Percentiles rank a stretch among this genome's conserved stretches.
Conservation (phyloP, 2,329 filamentous ascomycete species). For the Ascochyta rabiei region DNA sequence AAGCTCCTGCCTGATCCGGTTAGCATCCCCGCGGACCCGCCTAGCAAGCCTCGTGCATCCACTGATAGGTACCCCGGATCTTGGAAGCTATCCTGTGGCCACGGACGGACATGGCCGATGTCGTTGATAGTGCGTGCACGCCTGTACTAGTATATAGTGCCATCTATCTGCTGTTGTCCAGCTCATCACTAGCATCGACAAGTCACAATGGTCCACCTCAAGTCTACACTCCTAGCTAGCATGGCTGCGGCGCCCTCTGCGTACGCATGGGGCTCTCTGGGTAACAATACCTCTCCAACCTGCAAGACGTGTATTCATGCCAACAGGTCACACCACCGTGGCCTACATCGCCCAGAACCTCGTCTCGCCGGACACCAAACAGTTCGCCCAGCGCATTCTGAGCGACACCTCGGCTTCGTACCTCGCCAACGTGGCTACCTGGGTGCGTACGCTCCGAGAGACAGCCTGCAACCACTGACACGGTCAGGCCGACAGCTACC, state of each 20-base stretch:
- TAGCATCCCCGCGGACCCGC: constrained; percentile 31
- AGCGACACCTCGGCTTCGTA: constrained; percentile 53
- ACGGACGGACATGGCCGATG: constrained; percentile 40
- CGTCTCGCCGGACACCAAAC: constrained; percentile 50
- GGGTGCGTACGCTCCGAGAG: constrained; percentile 34
- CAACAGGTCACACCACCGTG: constrained; percentile 60
- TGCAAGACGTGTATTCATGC: background rate
- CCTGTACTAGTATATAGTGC: constrained; percentile 17
- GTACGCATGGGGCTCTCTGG: constrained; percentile 54
- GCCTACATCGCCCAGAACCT: constrained; percentile 61
- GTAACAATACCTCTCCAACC: too few species aligned
- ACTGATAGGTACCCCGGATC: constrained; percentile 17
- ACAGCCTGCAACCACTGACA: background rate
- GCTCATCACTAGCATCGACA: background rate
- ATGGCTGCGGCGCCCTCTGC: constrained; percentile 32
- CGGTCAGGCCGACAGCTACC: constrained; percentile 55
- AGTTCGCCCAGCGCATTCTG: constrained; percentile 54
- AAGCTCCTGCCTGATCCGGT: constrained; percentile 35
- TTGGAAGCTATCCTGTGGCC: constrained; percentile 23
- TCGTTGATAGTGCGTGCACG: constrained; percentile 16
- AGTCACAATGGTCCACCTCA: constrained; percentile 31
- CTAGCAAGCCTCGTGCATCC: constrained; percentile 14
- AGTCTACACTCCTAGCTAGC: constrained; percentile 30
- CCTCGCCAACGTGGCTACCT: constrained; percentile 59
- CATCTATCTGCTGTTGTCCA: background rate